phyloP scores from a whole-genome alignment of 1,284 basidiomycete genomes.

The Trametes pubescens region DNA sequence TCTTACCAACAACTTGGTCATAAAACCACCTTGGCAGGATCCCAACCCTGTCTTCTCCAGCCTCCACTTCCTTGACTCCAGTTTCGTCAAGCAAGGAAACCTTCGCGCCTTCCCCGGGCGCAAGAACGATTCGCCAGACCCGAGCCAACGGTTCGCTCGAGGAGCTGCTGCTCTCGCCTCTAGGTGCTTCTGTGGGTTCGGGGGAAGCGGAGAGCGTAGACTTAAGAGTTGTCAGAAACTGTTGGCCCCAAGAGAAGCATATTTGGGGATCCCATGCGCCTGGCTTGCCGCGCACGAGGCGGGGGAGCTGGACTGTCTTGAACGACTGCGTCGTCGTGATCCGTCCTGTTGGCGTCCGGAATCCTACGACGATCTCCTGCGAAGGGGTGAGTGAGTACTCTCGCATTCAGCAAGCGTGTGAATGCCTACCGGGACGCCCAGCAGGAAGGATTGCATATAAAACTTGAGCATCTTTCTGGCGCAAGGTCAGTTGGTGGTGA shows the following conservation, averaged over 20 bases:
- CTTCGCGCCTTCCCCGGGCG: constrained; percentile 59
- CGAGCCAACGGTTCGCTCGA: constrained; percentile 14
- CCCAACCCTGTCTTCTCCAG: constrained; percentile 74
- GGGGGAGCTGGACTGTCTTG: constrained; percentile 75
- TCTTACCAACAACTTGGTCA: constrained; percentile 7
- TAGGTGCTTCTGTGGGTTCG: constrained; percentile 15
- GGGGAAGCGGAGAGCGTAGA: constrained; percentile 37
- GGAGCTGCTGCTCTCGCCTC: constrained; percentile 9
- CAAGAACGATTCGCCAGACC: constrained; percentile 77
- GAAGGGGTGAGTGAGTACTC: not conserved
- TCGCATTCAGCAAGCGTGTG: not conserved
- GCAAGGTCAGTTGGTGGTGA: not conserved
- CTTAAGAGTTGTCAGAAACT: constrained; percentile 67
- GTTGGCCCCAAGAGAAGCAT: constrained; percentile 79
- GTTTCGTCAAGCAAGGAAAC: constrained; percentile 53
- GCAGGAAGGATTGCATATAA: constrained; percentile 94
- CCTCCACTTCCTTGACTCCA: constrained; percentile 64
- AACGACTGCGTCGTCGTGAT: constrained; percentile 71
- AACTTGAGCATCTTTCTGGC: constrained; percentile 90
- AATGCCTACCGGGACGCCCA: constrained; percentile 83
- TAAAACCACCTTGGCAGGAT: constrained; percentile 78
- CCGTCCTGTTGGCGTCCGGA: constrained; percentile 82
- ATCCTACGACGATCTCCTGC: constrained; percentile 91
- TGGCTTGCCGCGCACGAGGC: constrained; percentile 77
- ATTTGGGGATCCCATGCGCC: constrained; percentile 81